Evolutionary conservation across 2,329 filamentous ascomycete genomes (phyloP).

Genomic region (Fusarium abutilonis): DNA sequence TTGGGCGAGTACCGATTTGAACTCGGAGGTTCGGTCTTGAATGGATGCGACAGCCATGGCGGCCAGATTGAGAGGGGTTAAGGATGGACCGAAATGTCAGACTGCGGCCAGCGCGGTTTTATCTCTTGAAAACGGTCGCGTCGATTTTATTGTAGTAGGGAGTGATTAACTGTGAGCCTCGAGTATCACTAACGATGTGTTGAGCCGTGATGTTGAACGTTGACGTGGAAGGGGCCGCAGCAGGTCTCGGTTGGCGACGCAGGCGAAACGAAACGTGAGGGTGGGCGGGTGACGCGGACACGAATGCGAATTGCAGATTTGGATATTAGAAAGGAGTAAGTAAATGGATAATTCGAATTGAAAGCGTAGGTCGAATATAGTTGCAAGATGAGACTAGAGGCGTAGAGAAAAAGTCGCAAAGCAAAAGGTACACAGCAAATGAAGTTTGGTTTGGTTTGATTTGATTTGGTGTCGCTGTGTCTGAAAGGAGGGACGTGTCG

Average conservation of each 20-base stretch:
- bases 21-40: slow-evolving; percentile 96
- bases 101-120: slow-evolving; percentile 52
- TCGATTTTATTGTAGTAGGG: slow-evolving; percentile 1
- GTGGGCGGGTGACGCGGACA: slow-evolving; percentile 30
- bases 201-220: slow-evolving; percentile 13
- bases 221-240: slow-evolving; percentile 27
- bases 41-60: slow-evolving; percentile 77
- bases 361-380: slow-evolving; percentile 11
- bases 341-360: slow-evolving; percentile 13
- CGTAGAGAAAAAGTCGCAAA: slow-evolving; percentile 12
- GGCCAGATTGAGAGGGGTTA: slow-evolving; percentile 34
- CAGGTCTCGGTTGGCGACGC: slow-evolving; percentile 29
- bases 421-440: slow-evolving; percentile 37
- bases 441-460: slow-evolving; percentile 20
- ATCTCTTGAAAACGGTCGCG: slow-evolving; percentile 29
- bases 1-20: slow-evolving; percentile 88
- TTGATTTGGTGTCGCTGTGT: slow-evolving; percentile 27
- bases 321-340: slow-evolving; percentile 29
- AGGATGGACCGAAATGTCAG: slow-evolving; percentile 32
- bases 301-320: slow-evolving; percentile 22
- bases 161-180: slow-evolving; percentile 20
- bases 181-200: slow-evolving; percentile 8
- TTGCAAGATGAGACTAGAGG: slow-evolving; percentile 4
- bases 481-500: slow-evolving; percentile 42
- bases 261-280: slow-evolving; percentile 13